phyloP scores from a whole-genome alignment of 2,329 filamentous ascomycete species.

The Chrysosporium keratinophilum region DNA sequence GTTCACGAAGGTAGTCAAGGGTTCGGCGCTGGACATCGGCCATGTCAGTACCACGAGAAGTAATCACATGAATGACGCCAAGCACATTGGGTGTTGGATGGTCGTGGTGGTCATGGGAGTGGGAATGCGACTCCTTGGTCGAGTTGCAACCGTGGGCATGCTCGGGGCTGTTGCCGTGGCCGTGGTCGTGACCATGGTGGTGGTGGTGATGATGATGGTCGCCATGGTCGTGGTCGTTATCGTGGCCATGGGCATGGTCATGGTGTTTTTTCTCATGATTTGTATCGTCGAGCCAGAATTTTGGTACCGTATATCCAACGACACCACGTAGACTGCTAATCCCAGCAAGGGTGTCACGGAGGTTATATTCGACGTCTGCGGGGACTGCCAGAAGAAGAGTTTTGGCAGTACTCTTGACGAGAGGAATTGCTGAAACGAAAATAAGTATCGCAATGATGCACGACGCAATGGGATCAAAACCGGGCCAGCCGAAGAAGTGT shows the following conservation, averaged over 20 bases:
- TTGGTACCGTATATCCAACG: constrained; percentile 70
- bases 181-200: constrained; percentile 21
- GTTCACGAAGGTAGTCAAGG: constrained; percentile 55
- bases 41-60: constrained; percentile 58
- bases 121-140: constrained; percentile 20
- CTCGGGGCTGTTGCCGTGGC: constrained; percentile 16
- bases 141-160: constrained; percentile 18
- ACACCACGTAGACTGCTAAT: constrained; percentile 75
- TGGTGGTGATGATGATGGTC: constrained; percentile 25
- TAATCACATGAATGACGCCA: constrained; percentile 79
- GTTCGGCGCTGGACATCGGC: constrained; percentile 80
- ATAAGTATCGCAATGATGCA: constrained; percentile 90
- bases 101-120: constrained; percentile 22
- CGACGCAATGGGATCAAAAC: constrained; percentile 89
- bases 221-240: constrained; percentile 22
- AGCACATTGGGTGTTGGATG: constrained; percentile 44
- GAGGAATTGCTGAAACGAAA: constrained; percentile 78
- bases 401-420: constrained; percentile 75
- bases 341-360: constrained; percentile 76
- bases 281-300: constrained; percentile 82
- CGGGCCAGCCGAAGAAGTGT: constrained; percentile 77
- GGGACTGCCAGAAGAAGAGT: constrained; percentile 76
- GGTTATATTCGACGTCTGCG: constrained; percentile 72
- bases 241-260: no score
- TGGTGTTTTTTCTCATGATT: constrained; percentile 25